Evolutionary conservation across 2,329 filamentous ascomycete species (phyloP), one percentile per base, ranked within the genome.

Genomic region (Cercospora sp.): DNA sequence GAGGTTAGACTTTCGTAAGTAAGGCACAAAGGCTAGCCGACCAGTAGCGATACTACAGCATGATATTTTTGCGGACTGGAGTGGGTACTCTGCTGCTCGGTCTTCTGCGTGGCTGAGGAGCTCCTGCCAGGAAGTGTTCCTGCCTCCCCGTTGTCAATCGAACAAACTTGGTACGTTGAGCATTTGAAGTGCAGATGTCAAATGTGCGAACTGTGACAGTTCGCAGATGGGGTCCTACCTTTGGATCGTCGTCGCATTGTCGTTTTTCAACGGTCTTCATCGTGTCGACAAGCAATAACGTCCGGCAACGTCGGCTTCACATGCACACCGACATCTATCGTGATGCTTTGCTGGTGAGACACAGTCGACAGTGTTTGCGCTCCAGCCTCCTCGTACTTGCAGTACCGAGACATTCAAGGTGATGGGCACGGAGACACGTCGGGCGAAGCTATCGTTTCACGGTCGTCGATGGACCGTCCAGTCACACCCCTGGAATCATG

Each of bases 321-420:
- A 53, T 26, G 55, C 55, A 32, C n/a, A 34, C 18, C 55, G 55
- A 32, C 18, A 28, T 40, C 13, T 51, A 21, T 62, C 37, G 37
- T 45, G 43, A 30, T 18, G 37, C 60, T 26, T 49, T 34, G 18
- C 10, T 53, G 21, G 30, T 53, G 61, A 30, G n/a, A 32, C 40
- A 53, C 55, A 24, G 30, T 32, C n/a, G 26, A 59, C 8, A 59
- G 26, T 21, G n/a, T 59, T 32, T 34, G 30, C 16, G 55, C 55
- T 34, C 55, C 55, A 59, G 55, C 55, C 55, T 59, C 55, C 55
- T 57, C 62, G 62, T 64, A 64, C 49, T 40, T 37, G 62, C 32
- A 58, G 32, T 64, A 51, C 62, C 62, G 62, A 58, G 62, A 64
- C 51, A 21, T 55, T 26, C 30, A 43, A 37, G 49, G 18, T 40